Percentiles rank a stretch among this genome's conserved stretches.
These are phyloP conservation scores for Camellia granthamiana DNA, from an alignment of 148 eudicot species.

Conservation along the genomic window DNA sequence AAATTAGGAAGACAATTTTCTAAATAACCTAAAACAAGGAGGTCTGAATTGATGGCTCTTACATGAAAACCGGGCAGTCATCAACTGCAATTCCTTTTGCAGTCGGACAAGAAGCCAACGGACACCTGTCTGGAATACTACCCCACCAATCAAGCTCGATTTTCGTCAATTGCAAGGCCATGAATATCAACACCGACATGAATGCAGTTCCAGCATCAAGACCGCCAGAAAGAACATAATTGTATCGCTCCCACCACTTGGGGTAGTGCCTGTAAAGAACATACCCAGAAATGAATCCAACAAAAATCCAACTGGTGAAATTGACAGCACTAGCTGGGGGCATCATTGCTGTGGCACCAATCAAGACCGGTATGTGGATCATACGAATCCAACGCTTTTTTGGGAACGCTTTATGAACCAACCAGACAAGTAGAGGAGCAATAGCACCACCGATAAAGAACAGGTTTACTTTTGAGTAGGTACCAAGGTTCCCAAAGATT, in stretches of 20 bases:
- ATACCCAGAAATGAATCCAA: slow-evolving; percentile 61
- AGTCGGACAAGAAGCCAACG: slow-evolving; percentile 49
- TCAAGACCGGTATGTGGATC: slow-evolving; percentile 60
- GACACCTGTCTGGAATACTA: slow-evolving; percentile 38
- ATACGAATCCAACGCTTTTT: slow-evolving; percentile 37
- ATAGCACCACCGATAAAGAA: slow-evolving; percentile 56
- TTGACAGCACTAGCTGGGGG: slow-evolving; percentile 83
- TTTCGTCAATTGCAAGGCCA: slow-evolving; percentile 35
- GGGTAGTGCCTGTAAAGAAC: slow-evolving; percentile 36
- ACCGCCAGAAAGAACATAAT: slow-evolving; percentile 69
- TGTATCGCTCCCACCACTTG: slow-evolving; percentile 49
- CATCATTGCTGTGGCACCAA: slow-evolving; percentile 63
- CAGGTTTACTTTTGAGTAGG: slow-evolving; percentile 48
- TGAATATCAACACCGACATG: slow-evolving; percentile 53
- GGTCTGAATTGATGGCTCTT: neutral
- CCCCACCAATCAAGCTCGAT: slow-evolving; percentile 66
- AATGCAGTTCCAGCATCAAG: slow-evolving; percentile 75
- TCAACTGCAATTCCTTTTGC: slow-evolving; percentile 40
- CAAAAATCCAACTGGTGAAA: slow-evolving; percentile 68
- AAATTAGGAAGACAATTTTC: no score
- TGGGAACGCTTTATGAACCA: slow-evolving; percentile 48
- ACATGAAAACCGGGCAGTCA: slow-evolving; percentile 15
- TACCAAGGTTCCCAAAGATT: slow-evolving; percentile 67
- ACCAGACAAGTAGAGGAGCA: slow-evolving; percentile 49
- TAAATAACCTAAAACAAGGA: no score